Evolutionary conservation across 306 rosid species (phyloP), one percentile per base, ranked within the genome.

Genomic region (Trichosanthes truncata): DNA sequence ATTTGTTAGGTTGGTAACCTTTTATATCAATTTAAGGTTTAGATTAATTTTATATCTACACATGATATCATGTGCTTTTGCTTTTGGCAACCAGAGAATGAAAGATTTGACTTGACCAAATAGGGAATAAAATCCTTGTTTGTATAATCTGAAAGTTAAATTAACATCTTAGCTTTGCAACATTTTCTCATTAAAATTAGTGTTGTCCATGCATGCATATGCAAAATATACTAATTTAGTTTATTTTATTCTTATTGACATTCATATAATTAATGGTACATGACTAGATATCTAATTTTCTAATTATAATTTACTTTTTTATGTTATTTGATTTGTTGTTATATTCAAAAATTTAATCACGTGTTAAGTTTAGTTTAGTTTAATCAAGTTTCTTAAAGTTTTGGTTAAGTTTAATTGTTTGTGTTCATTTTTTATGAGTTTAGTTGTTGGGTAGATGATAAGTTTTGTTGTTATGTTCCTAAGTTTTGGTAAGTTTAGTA

Each of bases 1-100:
- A 51, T 31, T 74, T 51, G 21, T 74, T 74, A 0, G 46, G 15
- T 74, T 20, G 60, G 62, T 74, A 31, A 74, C 31, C 11, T 31
- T 25, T 18, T 17, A 51, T 21, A 74, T 7, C 25, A 74, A 61
- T 74, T 74, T 74, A 74, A 73, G 78, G 78, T 49, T 74, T 51
- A 51, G 62, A 52, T 73, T 46, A 46, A 33, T 18, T 51, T 74
- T 74, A 74, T 45, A 49, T 51, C 62, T 4, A 74, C 78, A 74
- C 78, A 74, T 74, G 78, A 48, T 46, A 26, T 74, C 78, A 74
- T 74, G 78, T 74, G 78, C 78, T 74, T 40, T 40, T 67, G 74
- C 9, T 67, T 73, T 74, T 29, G 57, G 62, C 62, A 25, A 46
- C 62, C 5, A 49, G 78, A 51, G 63, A 74, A 63, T 51, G 78